Conservation (phyloP, 257 asterid species). For the Apocynum venetum region DNA sequence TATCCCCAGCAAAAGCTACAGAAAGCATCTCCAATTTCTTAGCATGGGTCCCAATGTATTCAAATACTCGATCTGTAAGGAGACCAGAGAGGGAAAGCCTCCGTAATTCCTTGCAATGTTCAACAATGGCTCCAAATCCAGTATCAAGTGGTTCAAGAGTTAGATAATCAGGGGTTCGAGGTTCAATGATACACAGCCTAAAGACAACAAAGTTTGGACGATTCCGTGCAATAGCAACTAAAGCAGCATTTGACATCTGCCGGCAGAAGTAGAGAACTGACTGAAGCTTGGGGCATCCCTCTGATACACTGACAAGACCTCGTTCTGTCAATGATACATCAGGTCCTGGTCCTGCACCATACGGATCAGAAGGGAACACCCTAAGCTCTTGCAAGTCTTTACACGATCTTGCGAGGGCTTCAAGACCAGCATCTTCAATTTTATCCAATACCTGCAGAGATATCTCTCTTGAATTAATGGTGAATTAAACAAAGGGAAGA, state of each 20-base stretch:
- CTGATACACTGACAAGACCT: constrained; percentile 86
- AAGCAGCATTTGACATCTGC: constrained; percentile 92
- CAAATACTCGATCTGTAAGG: constrained; percentile 72
- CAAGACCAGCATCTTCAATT: constrained; percentile 88
- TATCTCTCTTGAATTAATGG: neutral
- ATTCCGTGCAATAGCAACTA: constrained; percentile 63
- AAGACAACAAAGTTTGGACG: constrained; percentile 73
- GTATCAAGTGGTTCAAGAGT: constrained; percentile 74
- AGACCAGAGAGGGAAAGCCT: constrained; percentile 93
- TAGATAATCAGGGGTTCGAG: constrained; percentile 67
- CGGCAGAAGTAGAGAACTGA: constrained; percentile 95
- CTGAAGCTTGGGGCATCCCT: constrained; percentile 86
- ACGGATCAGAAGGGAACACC: constrained; percentile 96
- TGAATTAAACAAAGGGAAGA: neutral
- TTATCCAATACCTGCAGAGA: constrained; percentile 71
- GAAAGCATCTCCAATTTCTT: constrained; percentile 95
- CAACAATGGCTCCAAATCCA: constrained; percentile 95
- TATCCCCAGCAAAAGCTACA: constrained; percentile 93
- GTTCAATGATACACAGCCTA: constrained; percentile 82
- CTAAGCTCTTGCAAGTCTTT: constrained; percentile 82
- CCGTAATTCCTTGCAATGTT: constrained; percentile 62
- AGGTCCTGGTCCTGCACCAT: constrained; percentile 67
- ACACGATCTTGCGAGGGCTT: constrained; percentile 68
- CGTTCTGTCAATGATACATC: constrained; percentile 75
- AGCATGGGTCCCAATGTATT: constrained; percentile 74